Evolutionary conservation across 768 basidiomycete species (phyloP).

Genomic region (Tephrocybe sp.): DNA sequence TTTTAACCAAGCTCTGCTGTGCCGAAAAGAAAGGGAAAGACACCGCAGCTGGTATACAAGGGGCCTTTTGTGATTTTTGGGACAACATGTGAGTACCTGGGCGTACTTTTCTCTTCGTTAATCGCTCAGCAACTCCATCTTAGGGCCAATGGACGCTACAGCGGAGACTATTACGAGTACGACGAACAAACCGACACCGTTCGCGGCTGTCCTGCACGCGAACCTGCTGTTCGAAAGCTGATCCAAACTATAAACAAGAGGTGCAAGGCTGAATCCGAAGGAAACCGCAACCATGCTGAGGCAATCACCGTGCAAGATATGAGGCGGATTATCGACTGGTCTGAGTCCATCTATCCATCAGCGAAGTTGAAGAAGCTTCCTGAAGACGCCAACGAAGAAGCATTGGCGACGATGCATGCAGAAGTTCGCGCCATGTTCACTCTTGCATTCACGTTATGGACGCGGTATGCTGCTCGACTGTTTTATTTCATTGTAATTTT

Average conservation of each 20-base stretch:
- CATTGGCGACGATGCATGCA: no score
- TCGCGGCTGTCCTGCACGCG: slow-evolving; percentile 23
- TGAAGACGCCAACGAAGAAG: no score
- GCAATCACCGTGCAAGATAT: slow-evolving; percentile 22
- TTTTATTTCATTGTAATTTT: no score
- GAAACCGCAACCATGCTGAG: slow-evolving; percentile 19
- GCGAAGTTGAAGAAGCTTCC: not conserved
- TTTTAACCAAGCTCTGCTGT: not conserved
- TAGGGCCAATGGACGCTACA: slow-evolving; percentile 15
- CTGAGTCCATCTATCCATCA: slow-evolving; percentile 3
- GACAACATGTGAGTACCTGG: slow-evolving; percentile 24
- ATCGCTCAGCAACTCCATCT: no score
- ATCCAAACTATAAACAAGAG: slow-evolving; percentile 20
- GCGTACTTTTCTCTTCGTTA: no score
- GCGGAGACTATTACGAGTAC: slow-evolving; percentile 19
- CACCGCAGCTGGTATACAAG: not conserved
- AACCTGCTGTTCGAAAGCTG: slow-evolving; percentile 3
- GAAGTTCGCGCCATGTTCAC: slow-evolving; percentile 2
- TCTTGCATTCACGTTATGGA: slow-evolving; percentile 13
- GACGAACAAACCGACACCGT: slow-evolving; percentile 5
- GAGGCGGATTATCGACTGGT: slow-evolving; percentile 10
- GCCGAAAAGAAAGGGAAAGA: not conserved
- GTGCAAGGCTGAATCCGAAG: slow-evolving; percentile 21
- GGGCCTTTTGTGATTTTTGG: slow-evolving; percentile 21
- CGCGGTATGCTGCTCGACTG: slow-evolving; percentile 11